A percentile compares a stretch with the other conserved stretches of the same genome.
phyloP scores from a whole-genome alignment of 140 eudicot species.

The Senecio squalidus region DNA sequence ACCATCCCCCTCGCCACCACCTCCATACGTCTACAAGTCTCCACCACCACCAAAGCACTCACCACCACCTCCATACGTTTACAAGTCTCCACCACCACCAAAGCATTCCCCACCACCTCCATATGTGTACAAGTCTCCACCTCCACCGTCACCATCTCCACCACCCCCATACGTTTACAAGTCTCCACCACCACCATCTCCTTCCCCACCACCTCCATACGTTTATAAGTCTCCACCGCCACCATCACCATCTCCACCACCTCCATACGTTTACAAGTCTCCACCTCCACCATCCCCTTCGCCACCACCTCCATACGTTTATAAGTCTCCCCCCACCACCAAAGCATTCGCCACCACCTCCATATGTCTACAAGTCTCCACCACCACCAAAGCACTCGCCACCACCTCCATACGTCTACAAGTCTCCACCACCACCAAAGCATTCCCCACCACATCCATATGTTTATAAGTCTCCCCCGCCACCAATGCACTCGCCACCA shows the following conservation, averaged over 20 bases:
- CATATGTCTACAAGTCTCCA: too few relatives aligned
- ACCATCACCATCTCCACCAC: conserved; percentile 6
- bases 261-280: conserved; percentile 8
- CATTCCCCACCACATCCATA: too few relatives aligned
- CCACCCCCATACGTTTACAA: too few relatives aligned
- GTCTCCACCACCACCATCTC: conserved; percentile 5
- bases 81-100: conserved; percentile 15
- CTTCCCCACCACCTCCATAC: conserved; percentile 4
- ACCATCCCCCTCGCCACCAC: too few relatives aligned
- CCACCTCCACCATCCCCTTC: neutral
- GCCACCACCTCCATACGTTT: conserved; percentile 11
- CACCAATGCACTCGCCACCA: too few relatives aligned
- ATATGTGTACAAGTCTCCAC: neutral
- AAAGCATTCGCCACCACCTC: too few relatives aligned
- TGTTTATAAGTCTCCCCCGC: too few relatives aligned
- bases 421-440: too few relatives aligned
- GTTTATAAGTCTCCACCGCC: conserved; percentile 16
- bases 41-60: conserved; percentile 2
- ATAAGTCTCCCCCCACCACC: conserved; percentile 31
- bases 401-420: too few relatives aligned
- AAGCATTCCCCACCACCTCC: conserved; percentile 1
- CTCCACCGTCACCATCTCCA: neutral
- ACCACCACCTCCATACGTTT: too few relatives aligned
- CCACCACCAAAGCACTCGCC: too few relatives aligned
- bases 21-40: too few relatives aligned